Percentiles rank a stretch among this genome's conserved stretches.
Evolutionary conservation across 257 asterid species (phyloP).

Genomic region (Catharanthus roseus): DNA sequence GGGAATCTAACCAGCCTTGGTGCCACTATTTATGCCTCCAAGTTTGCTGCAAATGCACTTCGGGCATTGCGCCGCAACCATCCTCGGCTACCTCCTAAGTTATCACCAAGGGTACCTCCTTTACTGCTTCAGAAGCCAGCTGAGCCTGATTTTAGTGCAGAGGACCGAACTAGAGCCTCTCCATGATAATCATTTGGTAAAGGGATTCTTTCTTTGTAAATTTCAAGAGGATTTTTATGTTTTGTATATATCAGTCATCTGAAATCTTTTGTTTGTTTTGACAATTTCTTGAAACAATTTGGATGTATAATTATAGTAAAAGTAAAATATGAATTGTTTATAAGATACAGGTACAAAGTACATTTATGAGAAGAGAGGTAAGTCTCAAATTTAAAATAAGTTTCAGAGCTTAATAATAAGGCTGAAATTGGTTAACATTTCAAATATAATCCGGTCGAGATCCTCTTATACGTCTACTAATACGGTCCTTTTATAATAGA

Average conservation of each 20-base stretch:
- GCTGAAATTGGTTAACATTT: too few species aligned
- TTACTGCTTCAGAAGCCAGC: constrained; percentile 56
- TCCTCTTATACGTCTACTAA: too few species aligned
- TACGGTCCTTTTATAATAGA: too few species aligned
- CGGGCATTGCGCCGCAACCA: constrained; percentile 28
- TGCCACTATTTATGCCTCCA: constrained; percentile 49
- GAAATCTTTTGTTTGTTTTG: background rate
- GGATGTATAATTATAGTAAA: too few species aligned
- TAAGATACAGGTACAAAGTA: too few species aligned
- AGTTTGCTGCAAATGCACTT: constrained; percentile 47
- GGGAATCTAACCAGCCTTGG: constrained; percentile 32
- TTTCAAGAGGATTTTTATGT: background rate
- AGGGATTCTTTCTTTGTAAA: background rate
- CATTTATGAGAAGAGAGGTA: too few species aligned
- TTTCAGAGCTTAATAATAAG: too few species aligned
- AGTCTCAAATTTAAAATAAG: too few species aligned
- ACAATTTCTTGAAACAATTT: background rate
- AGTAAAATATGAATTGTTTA: too few species aligned
- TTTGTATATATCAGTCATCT: background rate
- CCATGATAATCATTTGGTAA: background rate
- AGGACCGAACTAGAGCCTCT: too few species aligned
- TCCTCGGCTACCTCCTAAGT: constrained; percentile 4
- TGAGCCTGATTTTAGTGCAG: constrained; percentile 47
- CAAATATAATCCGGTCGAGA: too few species aligned
- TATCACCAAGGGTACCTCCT: constrained; percentile 33